Base-by-base conservation (phyloP, 2,329 filamentous ascomycete genomes). In the Scorias spongiosa region DNA sequence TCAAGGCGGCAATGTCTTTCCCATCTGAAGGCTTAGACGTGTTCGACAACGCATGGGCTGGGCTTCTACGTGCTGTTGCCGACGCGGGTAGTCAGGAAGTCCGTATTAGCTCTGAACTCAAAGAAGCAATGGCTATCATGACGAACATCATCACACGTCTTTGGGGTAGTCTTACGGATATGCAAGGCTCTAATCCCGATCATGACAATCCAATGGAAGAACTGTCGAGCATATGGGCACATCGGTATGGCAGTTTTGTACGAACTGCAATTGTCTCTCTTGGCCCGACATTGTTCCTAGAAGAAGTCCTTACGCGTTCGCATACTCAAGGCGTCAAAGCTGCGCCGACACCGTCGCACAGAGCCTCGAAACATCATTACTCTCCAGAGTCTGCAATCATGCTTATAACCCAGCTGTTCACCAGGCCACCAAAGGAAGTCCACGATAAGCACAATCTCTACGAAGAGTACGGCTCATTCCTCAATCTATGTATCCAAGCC, bases 1-100 rank as follows among this genome's bases (percentile, higher is more conserved):
- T 80, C 26, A 66, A 66, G 41, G 62, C 62, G 9, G 68, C 67
- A 2, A 61, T 71, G 12, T 76, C 71, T 66, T 45, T 41, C 11
- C 30, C 48, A 15, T 40, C 48, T 9, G 51, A 53, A 11, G 44
- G 38, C n/a, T 48, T 47, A 34, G 42, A 43, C 12, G 43, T 48
- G 7, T 57, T 62, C 5, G 50, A 53, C 20, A 45, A 45, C 14
- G 51, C 54, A n/a, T 62, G 59, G 45, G 58, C 64, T 10, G 63
- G 68, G 29, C 66, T 86, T 10, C 68, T 84, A 38, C 65, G 68
- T 2, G 75, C 80, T 1, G 67, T 87, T 20, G 73, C 78, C 2
- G 72, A 74, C 41, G 82, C 83, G 34, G 80, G 80, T 18, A 74
- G 72, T 37, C 93, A 94, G 62, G 91, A 98, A 62, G 81, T 98